Evolutionary conservation across 352 stramenopile genomes (phyloP).

Genomic region (Pythium aristosporum): DNA sequence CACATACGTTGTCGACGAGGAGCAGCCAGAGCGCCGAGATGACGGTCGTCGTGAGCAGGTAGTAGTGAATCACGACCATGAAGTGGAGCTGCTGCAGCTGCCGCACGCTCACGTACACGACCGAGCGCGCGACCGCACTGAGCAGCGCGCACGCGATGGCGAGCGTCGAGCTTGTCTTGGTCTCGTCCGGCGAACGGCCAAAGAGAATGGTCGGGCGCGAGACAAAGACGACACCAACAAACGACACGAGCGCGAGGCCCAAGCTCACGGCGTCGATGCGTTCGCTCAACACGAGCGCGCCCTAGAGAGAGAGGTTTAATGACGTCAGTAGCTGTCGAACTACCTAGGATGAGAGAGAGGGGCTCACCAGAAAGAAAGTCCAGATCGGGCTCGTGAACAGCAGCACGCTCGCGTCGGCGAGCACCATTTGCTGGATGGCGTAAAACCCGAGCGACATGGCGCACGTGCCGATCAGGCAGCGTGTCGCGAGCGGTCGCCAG

Average conservation of each 20-base stretch:
- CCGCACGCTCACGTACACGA: slow-evolving; percentile 43
- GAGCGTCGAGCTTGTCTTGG: slow-evolving; percentile 31
- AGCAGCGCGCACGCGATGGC: slow-evolving; percentile 36
- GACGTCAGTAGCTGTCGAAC: neutral
- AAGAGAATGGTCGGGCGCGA: slow-evolving; percentile 50
- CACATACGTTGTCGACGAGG: slow-evolving; percentile 5
- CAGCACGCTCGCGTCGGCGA: slow-evolving; percentile 64
- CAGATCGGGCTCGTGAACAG: slow-evolving; percentile 66
- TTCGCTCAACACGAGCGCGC: slow-evolving; percentile 39
- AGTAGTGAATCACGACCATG: slow-evolving; percentile 60
- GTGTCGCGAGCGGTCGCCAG: slow-evolving; percentile 33
- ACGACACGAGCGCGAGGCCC: slow-evolving; percentile 37
- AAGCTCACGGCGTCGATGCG: slow-evolving; percentile 37
- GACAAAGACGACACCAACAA: slow-evolving; percentile 46
- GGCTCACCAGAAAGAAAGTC: slow-evolving; percentile 50
- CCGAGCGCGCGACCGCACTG: slow-evolving; percentile 29
- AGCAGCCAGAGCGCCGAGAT: slow-evolving; percentile 29
- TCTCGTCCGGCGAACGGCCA: slow-evolving; percentile 39
- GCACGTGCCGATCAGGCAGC: slow-evolving; percentile 44
- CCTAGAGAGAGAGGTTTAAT: slow-evolving; percentile 30
- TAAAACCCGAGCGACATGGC: slow-evolving; percentile 50
- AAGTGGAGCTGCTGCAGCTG: slow-evolving; percentile 46
- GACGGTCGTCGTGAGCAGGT: slow-evolving; percentile 39
- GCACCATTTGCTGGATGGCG: slow-evolving; percentile 53
- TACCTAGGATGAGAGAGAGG: neutral